Conservation (phyloP, 345 rosid genomes). For the Boechera stricta region DNA sequence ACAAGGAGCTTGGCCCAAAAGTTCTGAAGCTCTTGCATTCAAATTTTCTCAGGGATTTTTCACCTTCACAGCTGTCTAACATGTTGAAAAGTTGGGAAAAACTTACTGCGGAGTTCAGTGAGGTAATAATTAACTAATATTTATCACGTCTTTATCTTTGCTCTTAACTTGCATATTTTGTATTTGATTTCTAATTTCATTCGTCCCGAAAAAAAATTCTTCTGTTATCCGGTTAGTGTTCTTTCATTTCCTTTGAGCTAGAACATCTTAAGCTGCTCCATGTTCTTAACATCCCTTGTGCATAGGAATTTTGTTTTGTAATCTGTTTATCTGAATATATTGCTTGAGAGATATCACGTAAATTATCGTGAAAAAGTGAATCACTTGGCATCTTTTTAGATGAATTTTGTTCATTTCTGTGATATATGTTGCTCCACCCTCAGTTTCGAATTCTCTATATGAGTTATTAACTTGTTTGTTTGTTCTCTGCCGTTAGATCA, state of each 20-base stretch:
- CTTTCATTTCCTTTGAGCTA: slow-evolving; percentile 30
- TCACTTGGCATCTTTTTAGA: background rate
- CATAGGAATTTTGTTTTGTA: slow-evolving; percentile 6
- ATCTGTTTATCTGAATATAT: slow-evolving; percentile 10
- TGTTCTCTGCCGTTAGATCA: slow-evolving; percentile 57
- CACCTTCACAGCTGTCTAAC: slow-evolving; percentile 53
- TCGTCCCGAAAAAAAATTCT: background rate
- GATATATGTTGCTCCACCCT: slow-evolving; percentile 5
- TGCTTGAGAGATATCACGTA: slow-evolving; percentile 17
- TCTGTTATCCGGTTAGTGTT: slow-evolving; percentile 8
- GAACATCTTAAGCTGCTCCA: slow-evolving; percentile 14
- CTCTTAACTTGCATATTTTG: slow-evolving; percentile 26
- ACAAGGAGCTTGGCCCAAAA: slow-evolving; percentile 32
- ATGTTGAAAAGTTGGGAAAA: slow-evolving; percentile 76
- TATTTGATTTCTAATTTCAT: background rate
- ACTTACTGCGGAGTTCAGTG: slow-evolving; percentile 51
- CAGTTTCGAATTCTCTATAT: slow-evolving; percentile 7
- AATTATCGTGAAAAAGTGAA: slow-evolving; percentile 4
- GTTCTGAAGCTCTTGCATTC: slow-evolving; percentile 39
- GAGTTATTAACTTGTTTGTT: slow-evolving; percentile 11
- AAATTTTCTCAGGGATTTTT: slow-evolving; percentile 70
- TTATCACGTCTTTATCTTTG: background rate
- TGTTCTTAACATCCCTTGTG: slow-evolving; percentile 17
- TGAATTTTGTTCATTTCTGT: slow-evolving; percentile 9
- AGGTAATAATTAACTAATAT: slow-evolving; percentile 54